Conservation (phyloP, 176 grass and related monocot species). For the Leersia perrieri region DNA sequence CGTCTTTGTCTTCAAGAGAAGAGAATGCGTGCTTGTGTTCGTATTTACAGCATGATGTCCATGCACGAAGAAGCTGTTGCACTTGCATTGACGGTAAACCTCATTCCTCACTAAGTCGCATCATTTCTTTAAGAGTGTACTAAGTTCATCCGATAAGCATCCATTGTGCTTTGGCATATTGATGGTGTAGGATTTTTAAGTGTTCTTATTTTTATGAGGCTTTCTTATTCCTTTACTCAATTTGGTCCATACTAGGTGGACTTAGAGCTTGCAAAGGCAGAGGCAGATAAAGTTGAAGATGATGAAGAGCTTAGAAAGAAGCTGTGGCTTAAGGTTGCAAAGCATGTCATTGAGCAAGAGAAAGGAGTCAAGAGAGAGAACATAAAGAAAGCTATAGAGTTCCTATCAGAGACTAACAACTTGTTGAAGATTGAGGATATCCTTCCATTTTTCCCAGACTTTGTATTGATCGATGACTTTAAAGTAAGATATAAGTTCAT, state of each 20-base stretch:
- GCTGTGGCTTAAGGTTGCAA: constrained; percentile 95
- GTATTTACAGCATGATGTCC: constrained; percentile 99
- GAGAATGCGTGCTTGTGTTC: constrained; percentile 91
- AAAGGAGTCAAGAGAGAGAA: constrained; percentile 97
- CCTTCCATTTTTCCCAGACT: constrained; percentile 96
- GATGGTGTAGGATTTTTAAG: constrained; percentile 4
- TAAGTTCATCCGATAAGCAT: constrained; percentile 9
- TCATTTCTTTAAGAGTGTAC: neutral
- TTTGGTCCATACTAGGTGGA: constrained; percentile 59
- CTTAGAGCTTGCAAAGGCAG: constrained; percentile 93
- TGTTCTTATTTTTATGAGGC: constrained; percentile 25
- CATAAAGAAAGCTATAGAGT: constrained; percentile 96
- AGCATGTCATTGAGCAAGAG: constrained; percentile 98
- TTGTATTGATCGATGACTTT: constrained; percentile 97
- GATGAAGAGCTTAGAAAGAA: constrained; percentile 97
- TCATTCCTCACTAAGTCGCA: neutral
- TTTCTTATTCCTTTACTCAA: constrained; percentile 1
- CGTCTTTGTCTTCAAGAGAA: constrained; percentile 94
- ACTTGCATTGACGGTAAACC: constrained; percentile 80
- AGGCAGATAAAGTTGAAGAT: constrained; percentile 98
- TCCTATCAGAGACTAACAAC: constrained; percentile 87
- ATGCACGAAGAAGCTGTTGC: constrained; percentile 99
- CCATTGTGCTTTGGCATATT: constrained; percentile 13
- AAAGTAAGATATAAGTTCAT: constrained; percentile 59
- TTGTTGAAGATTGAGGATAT: constrained; percentile 99